Base-by-base conservation (phyloP, 2,329 filamentous ascomycete genomes). In the Septoria petroselini region DNA sequence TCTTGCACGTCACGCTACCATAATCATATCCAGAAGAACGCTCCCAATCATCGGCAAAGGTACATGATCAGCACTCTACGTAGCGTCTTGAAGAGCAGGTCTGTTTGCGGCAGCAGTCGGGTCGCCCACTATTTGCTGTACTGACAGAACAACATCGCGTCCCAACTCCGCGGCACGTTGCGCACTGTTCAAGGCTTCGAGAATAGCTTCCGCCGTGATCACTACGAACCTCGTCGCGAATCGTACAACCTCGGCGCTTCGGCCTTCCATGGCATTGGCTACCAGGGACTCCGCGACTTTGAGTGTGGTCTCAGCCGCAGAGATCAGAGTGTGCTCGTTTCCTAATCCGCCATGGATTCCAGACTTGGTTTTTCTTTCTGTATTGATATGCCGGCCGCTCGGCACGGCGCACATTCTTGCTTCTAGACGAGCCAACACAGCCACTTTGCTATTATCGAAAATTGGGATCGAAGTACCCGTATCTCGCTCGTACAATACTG, bases 321-420 rank as follows among this genome's bases (percentile, higher is more conserved):
- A 31, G 31, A 37, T 25, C 44, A 52, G 31, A 7, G 45, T 33
- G 19, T 48, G 27, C 27, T 46, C 43, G 34, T 21, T 34, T 11
- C 23, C 30, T 34, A n/a, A 21, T 23, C 21, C 30, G 9, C 23
- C 23, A 27, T 9, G 5, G 9, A 9, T 27, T 4, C 18, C 15
- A 25, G 31, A 25, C 14, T 29, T 37, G 41, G 18, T 19, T 21
- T 46, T 39, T 14, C 42, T 30, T 2, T 23, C 15, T 18, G 19
- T 41, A 19, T 21, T 19, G 11, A 39, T 9, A 18, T 12, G 8
- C 14, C 23, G 21, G 21, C 21, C 19, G 25, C 12, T 43, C 4
- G 52, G 27, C 17, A 54, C 30, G 14, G 41, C 39, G 15, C 52
- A 49, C n/a, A 55, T 52, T 19, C 52, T 55, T 9, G 53, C 45